Evolutionary conservation across 164 flowering plant species (phyloP).

Genomic region (Amborella trichopoda): DNA sequence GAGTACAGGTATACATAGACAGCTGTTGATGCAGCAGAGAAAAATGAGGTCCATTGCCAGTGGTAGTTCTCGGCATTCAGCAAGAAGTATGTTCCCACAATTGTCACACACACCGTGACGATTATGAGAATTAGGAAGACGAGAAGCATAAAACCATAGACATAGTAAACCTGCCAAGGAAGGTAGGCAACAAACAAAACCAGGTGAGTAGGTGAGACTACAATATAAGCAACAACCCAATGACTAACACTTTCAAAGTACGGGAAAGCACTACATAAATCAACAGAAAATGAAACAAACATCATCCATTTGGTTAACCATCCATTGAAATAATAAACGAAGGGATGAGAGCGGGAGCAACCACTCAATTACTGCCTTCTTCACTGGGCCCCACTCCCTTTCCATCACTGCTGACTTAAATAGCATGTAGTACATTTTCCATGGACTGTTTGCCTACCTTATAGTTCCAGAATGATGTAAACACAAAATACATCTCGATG

Average conservation of each 20-base stretch:
- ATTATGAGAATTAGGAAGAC: conserved; percentile 88
- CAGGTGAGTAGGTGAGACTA: not conserved
- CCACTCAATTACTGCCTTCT: not conserved
- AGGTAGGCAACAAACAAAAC: too few relatives aligned
- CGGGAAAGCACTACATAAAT: too few relatives aligned
- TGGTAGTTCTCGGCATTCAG: conserved; percentile 98
- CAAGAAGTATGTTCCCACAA: conserved; percentile 93
- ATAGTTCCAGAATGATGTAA: conserved; percentile 99
- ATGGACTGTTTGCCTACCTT: conserved; percentile 82
- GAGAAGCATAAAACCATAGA: conserved; percentile 94
- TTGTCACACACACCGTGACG: conserved; percentile 95
- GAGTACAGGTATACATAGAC: conserved; percentile 92
- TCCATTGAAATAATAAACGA: too few relatives aligned
- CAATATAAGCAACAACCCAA: too few relatives aligned
- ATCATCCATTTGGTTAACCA: too few relatives aligned
- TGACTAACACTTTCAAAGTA: too few relatives aligned
- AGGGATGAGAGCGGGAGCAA: not conserved
- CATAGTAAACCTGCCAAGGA: conserved; percentile 80
- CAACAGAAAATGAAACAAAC: too few relatives aligned
- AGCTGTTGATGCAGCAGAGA: conserved; percentile 97
- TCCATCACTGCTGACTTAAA: too few relatives aligned
- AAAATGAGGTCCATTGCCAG: conserved; percentile 99
- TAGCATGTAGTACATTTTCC: too few relatives aligned
- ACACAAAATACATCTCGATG: conserved; percentile 98
- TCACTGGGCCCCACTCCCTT: too few relatives aligned